A percentile compares a stretch with the other conserved stretches of the same genome.
Conservation (phyloP, 139 green algal genomes). For the Nannochloris sp. region DNA sequence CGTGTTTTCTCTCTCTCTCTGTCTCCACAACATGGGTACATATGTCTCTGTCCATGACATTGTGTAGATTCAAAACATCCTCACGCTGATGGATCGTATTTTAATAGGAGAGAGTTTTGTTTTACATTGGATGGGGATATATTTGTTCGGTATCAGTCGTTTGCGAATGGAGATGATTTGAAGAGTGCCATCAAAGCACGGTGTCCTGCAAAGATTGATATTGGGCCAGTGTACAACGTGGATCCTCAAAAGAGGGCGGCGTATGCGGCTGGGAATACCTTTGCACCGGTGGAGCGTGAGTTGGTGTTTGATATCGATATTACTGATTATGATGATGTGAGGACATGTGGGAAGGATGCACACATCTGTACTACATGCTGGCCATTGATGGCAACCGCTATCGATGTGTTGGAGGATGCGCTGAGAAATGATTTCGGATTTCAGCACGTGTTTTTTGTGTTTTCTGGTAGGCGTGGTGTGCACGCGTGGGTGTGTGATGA, state of each 20-base stretch:
- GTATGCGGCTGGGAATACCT: slow-evolving; percentile 46
- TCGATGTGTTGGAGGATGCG: slow-evolving; percentile 68
- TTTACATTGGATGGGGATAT: slow-evolving; percentile 97
- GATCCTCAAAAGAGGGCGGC: slow-evolving; percentile 70
- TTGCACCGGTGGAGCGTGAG: slow-evolving; percentile 82
- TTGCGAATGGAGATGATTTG: slow-evolving; percentile 78
- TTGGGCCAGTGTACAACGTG: slow-evolving; percentile 92
- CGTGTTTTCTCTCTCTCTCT: no score
- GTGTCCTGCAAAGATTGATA: slow-evolving; percentile 93
- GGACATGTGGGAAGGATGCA: slow-evolving; percentile 76
- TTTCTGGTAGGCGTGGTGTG: slow-evolving; percentile 86
- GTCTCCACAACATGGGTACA: not conserved
- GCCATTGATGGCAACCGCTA: slow-evolving; percentile 80
- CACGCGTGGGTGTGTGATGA: slow-evolving; percentile 97
- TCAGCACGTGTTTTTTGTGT: slow-evolving; percentile 94
- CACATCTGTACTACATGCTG: slow-evolving; percentile 92
- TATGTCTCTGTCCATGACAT: not conserved
- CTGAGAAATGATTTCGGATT: slow-evolving; percentile 95
- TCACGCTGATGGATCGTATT: slow-evolving; percentile 59
- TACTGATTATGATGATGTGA: slow-evolving; percentile 97
- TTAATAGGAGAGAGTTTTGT: slow-evolving; percentile 87
- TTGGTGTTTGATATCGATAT: slow-evolving; percentile 99
- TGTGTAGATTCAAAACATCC: slow-evolving; percentile 63
- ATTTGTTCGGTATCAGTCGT: slow-evolving; percentile 97
- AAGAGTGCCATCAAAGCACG: slow-evolving; percentile 50